phyloP scores from a whole-genome alignment of 225 moss, liverwort and hornwort genomes.

The Thuidium tamariscinum region DNA sequence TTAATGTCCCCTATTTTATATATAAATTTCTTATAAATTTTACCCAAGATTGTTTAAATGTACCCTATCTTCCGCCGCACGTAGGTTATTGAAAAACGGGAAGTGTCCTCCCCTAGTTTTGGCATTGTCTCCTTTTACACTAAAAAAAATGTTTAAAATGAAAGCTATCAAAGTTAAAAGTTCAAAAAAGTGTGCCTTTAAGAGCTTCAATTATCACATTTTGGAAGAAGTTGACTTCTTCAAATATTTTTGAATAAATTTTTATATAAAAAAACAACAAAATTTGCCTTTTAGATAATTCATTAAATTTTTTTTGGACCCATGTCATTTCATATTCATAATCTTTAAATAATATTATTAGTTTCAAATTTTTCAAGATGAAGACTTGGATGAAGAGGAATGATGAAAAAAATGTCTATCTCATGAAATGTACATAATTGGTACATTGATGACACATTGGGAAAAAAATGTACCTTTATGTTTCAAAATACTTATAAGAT shows the following conservation, averaged over 20 bases:
- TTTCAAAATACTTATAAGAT: background rate
- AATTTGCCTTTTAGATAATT: background rate
- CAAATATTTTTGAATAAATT: background rate
- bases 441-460: background rate
- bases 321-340: too few relatives aligned
- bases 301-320: too few relatives aligned
- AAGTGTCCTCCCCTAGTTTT: too few relatives aligned
- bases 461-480: background rate
- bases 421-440: background rate
- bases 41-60: too few relatives aligned
- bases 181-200: too few relatives aligned
- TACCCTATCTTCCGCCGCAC: too few relatives aligned
- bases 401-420: background rate
- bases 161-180: too few relatives aligned
- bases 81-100: too few relatives aligned
- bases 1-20: too few relatives aligned
- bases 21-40: too few relatives aligned
- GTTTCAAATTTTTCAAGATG: fast-evolving
- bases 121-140: too few relatives aligned
- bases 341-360: background rate
- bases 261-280: background rate
- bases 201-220: background rate
- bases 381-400: background rate
- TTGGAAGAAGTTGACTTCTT: fast-evolving
- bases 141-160: too few relatives aligned